Base-by-base conservation (phyloP, 352 stramenopile genomes). In the Globisporangium irregulare region DNA sequence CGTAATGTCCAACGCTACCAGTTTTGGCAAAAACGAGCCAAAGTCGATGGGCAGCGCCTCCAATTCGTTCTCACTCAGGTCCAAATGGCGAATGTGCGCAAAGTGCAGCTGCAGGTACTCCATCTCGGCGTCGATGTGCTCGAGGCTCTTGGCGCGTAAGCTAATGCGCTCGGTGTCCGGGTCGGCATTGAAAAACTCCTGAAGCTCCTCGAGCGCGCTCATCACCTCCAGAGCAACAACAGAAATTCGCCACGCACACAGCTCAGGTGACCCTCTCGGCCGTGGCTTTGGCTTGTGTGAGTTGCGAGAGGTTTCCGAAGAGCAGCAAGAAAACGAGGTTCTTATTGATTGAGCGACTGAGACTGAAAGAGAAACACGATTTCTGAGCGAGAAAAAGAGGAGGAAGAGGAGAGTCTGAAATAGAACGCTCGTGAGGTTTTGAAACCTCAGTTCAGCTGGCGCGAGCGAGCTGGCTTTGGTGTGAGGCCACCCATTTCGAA, bases 1-100 rank as follows among this genome's bases (percentile, higher is more conserved):
- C 7, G 74, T 78, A 4, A 93, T 38, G 51, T 93, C 83, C 14
- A 93, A 68, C 4, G 82, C 76, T n/a, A 90, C 81, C 10, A 93
- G 77, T 41, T 75, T 74, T 0, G 82, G 77, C 15, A 91, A 51
- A 22, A 73, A 64, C 22, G 59, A 10, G 0, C 73, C 77, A 36
- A 93, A 80, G 41, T 78, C 72, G 2, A 58, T 18, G 7, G 84
- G 82, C 0, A 91, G 66, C 22, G 60, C 38, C 0, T 71, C 70
- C 0, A 93, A 73, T 12, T 65, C 54, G 58, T 93, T 93, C 25
- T 84, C 73, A 25, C 81, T 80, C 22, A 93, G 66, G 36, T 93
- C 76, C 22, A 93, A 70, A 54, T 91, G 80, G 0, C 81, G 79
- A 10, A 86, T 64, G 53, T 76, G 50, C 0, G 74, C 61, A 57